Base-by-base conservation (phyloP, 345 rosid genomes). In the Citrus sp. region DNA sequence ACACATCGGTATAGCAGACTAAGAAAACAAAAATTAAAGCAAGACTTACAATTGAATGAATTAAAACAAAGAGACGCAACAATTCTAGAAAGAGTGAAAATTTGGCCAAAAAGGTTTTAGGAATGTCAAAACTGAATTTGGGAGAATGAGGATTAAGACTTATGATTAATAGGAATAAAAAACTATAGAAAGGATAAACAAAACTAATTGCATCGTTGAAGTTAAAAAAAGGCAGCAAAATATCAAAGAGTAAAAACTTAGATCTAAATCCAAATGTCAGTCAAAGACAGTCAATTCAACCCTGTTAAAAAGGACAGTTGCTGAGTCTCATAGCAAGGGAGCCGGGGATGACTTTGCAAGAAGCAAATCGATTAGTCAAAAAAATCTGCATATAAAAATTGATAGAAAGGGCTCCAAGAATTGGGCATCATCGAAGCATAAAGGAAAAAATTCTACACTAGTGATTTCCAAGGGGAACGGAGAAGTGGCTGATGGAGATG, bases 131-230 rank as follows among this genome's bases (percentile, higher is more conserved):
- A 37, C 0, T 6, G 8, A 37, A 37, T 37, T 6, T 37, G 38
- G 7, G 37, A 32, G 34, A 32, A 32, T 32, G 34, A 0, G 34
- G 3, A 32, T 32, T 32, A 32, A 32, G 34, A 32, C 34, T 4
- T 34, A 34, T 0, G 35, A 34, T 34, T 34, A 34, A 34, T 34
- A 32, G 4, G 34, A 32, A 32, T 32, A 3, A 32, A 34, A 34
- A 5, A 34, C 6, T 34, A 34, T 3, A 34, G 37, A 34, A 34
- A 34, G 6, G 37, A 34, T 34, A 34, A 38, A 5, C 6, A 34
- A 34, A 82, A 80, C 80, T 85, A 68, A 85, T 88, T 82, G 84
- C 90, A n/a, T 81, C 90, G 5, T 70, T 86, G 61, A 80, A 81
- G 68, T 60, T 79, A 7, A 80, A 83, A 70, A 89, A 80, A 62